Percentiles rank a stretch among this genome's conserved stretches.
These are phyloP conservation scores for Aurantiochytrium sp. DNA, from an alignment of 108 stramenopile species.

Conservation along the genomic window DNA sequence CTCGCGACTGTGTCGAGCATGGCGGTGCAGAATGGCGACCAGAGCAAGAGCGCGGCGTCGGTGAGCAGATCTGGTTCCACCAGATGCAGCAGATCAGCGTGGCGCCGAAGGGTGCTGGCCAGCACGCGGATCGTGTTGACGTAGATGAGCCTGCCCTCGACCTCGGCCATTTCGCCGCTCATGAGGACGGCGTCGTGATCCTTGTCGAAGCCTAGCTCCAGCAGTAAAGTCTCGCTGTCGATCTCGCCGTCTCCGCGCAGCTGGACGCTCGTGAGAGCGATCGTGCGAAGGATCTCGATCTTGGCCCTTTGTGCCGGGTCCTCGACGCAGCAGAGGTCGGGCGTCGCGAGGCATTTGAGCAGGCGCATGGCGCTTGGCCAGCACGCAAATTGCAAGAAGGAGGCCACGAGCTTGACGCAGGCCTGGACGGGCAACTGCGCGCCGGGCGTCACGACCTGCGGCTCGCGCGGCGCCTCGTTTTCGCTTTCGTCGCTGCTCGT, in stretches of 20 bases:
- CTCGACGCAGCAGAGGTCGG: too few relatives aligned
- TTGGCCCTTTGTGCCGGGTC: too few relatives aligned
- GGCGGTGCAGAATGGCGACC: slow-evolving; percentile 25
- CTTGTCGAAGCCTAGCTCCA: background rate
- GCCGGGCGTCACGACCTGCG: too few relatives aligned
- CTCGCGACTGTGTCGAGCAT: background rate
- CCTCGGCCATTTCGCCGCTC: background rate
- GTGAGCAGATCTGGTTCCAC: background rate
- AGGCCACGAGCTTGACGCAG: too few relatives aligned
- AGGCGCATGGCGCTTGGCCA: too few relatives aligned
- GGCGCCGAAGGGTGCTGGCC: background rate
- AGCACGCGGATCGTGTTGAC: background rate
- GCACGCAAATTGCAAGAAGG: too few relatives aligned
- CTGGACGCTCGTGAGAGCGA: too few relatives aligned
- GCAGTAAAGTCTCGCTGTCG: background rate
- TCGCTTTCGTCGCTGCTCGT: too few relatives aligned
- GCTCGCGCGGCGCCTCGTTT: too few relatives aligned
- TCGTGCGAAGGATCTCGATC: too few relatives aligned
- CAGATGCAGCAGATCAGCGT: background rate
- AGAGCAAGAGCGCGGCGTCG: background rate
- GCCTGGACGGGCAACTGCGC: too few relatives aligned
- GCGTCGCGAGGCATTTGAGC: too few relatives aligned
- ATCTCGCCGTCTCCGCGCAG: background rate
- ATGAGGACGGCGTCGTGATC: background rate
- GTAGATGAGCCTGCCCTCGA: background rate